Evolutionary conservation across 345 rosid species (phyloP), one percentile per base, ranked within the genome.

Genomic region (Eucalyptus dawsonii): DNA sequence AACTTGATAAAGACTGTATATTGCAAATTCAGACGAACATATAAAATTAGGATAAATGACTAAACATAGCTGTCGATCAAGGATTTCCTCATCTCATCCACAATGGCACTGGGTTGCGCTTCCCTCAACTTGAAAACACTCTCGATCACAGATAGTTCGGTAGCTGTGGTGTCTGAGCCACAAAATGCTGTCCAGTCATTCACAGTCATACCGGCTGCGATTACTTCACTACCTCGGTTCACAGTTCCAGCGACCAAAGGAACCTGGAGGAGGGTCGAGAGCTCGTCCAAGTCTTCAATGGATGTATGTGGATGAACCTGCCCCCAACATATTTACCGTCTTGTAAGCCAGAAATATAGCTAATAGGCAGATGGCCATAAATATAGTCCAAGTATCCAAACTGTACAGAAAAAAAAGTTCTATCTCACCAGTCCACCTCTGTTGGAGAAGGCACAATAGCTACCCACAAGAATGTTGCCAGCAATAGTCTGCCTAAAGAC

Each of bases 221-320:
- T 94, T 45, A 97, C 99, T 89, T 97, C 99, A 69, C 97, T 94
- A 54, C 99, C 97, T 87, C 97, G 97, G 91, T 97, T 97, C 50
- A 97, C 95, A 4, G 98, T 97, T 89, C 97, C 98, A 44, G 98
- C 97, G 76, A 94, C 95, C 88, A 95, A 92, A 56, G 95, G 93
- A 37, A 93, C 99, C 92, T 96, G 98, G 54, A 96, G 96, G 51
- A 98, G 98, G 19, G 97, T 98, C 3, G 99, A 97, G 31, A 97
- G 98, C 93, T 96, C 99, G 76, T 96, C 98, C 87, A 96, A 91
- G 91, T 97, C 99, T 93, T 97, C 99, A 58, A 96, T 93, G 50
- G 99, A 97, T 51, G 99, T 96, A 87, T 96, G 98, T 42, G 99
- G 98, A 91, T 97, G 98, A 22, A 96, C 99, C 99, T 97, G 94